Evolutionary conservation across 805 yeast species (phyloP), one percentile per base, ranked within the genome.

Genomic region (Middelhovenomyces tepae): DNA sequence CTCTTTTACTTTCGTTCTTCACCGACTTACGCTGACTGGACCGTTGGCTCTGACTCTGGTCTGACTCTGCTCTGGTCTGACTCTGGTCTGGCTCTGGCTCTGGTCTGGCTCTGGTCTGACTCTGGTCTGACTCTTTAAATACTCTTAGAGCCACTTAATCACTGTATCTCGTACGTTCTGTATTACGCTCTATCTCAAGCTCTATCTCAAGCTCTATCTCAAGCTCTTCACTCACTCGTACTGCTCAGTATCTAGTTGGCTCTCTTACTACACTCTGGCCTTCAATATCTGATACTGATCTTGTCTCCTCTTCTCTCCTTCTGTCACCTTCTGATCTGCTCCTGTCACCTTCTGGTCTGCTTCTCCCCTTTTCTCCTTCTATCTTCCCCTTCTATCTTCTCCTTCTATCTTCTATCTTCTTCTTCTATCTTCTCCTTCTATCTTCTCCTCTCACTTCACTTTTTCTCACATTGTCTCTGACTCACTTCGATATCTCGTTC

Each of bases 371-470:
- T 22, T 24, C 23, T 16, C 28, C 11, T 5, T 26, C 11, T 31
- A 15, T 16, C 11, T 24, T 34, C 16, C 11, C 13, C 18, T 23
- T 34, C 11, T 35, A n/a, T 14, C 20, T 16, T 27, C 22, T 28
- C 14, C 21, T 30, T 16, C 21, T 16, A 16, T 20, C 19, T 22
- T 15, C 18, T 18, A 26, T 11, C 35, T 26, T n/a, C 28, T 16
- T 34, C 22, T 19, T 29, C 36, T 26, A 27, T 28, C 20, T 36
- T 35, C 33, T 34, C 21, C 25, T 28, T 37, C 14, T 31, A 27
- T 6, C 16, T 26, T 23, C 16, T 21, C 28, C 29, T 21, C 13
- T 22, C 18, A 21, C 17, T n/a, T 23, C 17, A n/a, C 18, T 24
- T 24, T 18, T 26, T 32, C 18, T 13, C 18, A 14, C 24, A 21